Base-by-base conservation (phyloP, 495 filamentous ascomycete genomes). In the Aspergillus asperescens region DNA sequence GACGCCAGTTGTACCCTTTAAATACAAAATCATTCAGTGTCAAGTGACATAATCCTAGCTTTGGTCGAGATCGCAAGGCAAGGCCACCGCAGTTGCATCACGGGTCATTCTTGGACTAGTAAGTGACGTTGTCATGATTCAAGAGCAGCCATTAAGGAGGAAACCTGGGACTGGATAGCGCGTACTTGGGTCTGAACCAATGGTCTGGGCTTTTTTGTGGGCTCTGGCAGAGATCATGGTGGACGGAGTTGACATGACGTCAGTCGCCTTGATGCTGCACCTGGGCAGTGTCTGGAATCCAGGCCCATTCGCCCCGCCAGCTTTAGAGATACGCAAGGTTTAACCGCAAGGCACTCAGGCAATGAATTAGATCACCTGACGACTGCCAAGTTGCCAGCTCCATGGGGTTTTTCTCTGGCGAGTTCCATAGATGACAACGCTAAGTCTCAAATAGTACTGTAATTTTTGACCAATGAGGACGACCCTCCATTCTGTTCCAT, bases 61-160 rank as follows among this genome's bases (percentile, higher is more conserved):
- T 4, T 28, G 19, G 9, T 37, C 15, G 13, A 10, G 16, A 25
- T 27, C 4, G 18, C 32, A 15, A 22, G 6, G 16, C 23, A n/a
- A 43, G 8, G 16, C 20, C n/a, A 31, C 23, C 5, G 24, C 32
- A 15, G 39, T 38, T 48, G 44, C 51, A 56, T 57, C 50, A 61
- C 50, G 40, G 50, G 41, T 25, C 18, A 23, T 46, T 23, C 20
- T 27, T 37, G 16, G 16, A 29, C 7, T n/a, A 39, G 25, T 31
- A 18, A 47, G 61, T 74, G 71, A 74, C 71, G 71, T 74, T 68
- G 64, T 70, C 63, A 74, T 74, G 71, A 74, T 63, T 22, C 49
- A 44, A 59, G 65, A 62, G 60, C 64, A 29, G 23, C 29, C 25
- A 41, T 28, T 42, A n/a, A 31, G n/a, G 27, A 13, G 25, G 18